Base-by-base conservation (phyloP, 202 grass and related monocot species). In the Setaria viridis region DNA sequence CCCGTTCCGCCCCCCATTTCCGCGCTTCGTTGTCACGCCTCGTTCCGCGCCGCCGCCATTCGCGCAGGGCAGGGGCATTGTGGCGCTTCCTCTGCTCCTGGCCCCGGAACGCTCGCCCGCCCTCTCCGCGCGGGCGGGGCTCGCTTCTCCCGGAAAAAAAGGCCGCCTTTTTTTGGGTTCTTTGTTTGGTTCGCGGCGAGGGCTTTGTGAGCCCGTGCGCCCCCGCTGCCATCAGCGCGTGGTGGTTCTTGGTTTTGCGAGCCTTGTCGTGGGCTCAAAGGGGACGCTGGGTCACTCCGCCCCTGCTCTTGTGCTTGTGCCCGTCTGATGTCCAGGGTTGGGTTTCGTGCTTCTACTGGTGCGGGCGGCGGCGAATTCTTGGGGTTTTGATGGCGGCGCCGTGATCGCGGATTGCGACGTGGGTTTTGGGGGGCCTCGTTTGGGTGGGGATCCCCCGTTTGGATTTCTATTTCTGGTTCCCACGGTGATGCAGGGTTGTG, bases 141-240 rank as follows among this genome's bases (percentile, higher is more conserved):
- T 33, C 72, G 32, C 72, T 10, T 19, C 13, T 19, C 4, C 2
- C 8, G 5, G 1, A 25, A 35, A 73, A 76, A 77, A 43, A 43
- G 1, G 2, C 3, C 0, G 1, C n/a, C 20, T 76, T 76, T 76
- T 39, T 12, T 41, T 41, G 39, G 11, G 3, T 77, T 58, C 17
- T 43, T 76, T 59, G 54, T 41, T 43, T 77, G 35, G 74, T 25
- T 58, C 2, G 74, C 54, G 35, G 54, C 54, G 74, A 77, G 64
- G 33, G 34, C 2, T 20, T 80, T 67, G 12, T 30, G 34, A 10
- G 48, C 34, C 33, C 48, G 49, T 42, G 34, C 62, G 11, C 13
- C 34, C 12, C 67, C 78, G 63, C 63, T 33, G 32, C 49, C 49
- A 0, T 13, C 78, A 11, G 7, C 78, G 39, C 39, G 39, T 35